Percentiles rank a stretch among this genome's conserved stretches.
Evolutionary conservation across 208 protist genomes (phyloP).

Genomic region (Crithidia thermophila): DNA sequence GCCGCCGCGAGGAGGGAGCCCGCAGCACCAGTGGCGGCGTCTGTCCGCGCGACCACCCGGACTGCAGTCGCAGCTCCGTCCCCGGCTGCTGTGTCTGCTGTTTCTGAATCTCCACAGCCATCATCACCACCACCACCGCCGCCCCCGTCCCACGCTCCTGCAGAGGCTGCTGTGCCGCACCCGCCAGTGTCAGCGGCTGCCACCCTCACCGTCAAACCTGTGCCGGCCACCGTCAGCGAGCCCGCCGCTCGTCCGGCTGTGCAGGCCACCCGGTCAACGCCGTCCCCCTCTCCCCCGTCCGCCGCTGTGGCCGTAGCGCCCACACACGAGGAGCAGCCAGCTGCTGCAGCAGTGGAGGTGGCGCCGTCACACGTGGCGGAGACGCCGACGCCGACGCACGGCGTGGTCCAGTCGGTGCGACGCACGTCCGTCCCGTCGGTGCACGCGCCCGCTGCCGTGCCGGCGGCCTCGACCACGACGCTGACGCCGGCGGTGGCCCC

Average conservation of each 20-base stretch:
- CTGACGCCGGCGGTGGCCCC: neutral
- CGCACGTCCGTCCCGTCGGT: neutral
- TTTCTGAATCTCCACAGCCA: too few relatives aligned
- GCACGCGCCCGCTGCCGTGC: neutral
- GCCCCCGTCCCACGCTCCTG: neutral
- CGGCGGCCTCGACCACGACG: neutral
- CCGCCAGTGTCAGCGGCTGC: too few relatives aligned
- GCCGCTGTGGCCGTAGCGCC: neutral
- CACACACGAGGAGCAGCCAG: neutral
- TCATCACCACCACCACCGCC: neutral
- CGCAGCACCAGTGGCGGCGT: neutral
- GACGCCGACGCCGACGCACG: neutral
- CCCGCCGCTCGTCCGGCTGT: neutral
- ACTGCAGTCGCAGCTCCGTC: too few relatives aligned
- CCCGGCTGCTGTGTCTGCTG: too few relatives aligned
- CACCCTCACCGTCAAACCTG: neutral
- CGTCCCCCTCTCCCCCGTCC: neutral
- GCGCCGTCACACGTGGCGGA: neutral
- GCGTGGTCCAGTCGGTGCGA: constrained; percentile 11
- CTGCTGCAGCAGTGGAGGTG: neutral
- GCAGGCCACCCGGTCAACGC: constrained; percentile 10
- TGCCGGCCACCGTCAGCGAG: neutral
- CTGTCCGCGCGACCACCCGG: too few relatives aligned
- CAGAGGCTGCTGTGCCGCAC: neutral
- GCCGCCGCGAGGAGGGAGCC: too few relatives aligned